Conservation (phyloP, 2,329 filamentous ascomycete genomes). For the Cytospora paraplurivora region DNA sequence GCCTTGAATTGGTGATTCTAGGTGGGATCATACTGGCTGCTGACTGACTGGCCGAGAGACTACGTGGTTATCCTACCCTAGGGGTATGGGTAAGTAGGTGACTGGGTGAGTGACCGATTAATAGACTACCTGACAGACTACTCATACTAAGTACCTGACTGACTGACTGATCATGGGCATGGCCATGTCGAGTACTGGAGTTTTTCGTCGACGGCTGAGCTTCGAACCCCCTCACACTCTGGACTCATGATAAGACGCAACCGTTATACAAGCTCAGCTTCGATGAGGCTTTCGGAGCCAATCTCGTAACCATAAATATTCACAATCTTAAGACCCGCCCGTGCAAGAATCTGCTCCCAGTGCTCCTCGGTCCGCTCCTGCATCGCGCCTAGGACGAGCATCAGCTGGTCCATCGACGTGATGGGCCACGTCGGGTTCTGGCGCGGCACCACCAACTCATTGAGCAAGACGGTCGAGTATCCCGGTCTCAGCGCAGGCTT, state of each 20-base stretch:
- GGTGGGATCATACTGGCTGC: too few species aligned
- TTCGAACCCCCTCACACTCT: too few species aligned
- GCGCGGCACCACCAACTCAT: constrained; percentile 42
- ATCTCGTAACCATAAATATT: constrained; percentile 34
- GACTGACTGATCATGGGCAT: too few species aligned
- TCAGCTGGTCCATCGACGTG: constrained; percentile 41
- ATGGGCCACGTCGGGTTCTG: constrained; percentile 39
- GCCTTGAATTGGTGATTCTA: too few species aligned
- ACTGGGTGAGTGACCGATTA: too few species aligned
- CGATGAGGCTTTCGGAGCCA: constrained; percentile 39
- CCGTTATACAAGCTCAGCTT: constrained; percentile 28
- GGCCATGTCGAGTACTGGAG: too few species aligned
- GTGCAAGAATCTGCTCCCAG: constrained; percentile 36
- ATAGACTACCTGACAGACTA: too few species aligned
- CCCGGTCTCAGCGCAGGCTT: constrained; percentile 36
- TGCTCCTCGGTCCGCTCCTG: constrained; percentile 37
- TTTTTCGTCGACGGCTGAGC: too few species aligned
- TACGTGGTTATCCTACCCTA: too few species aligned
- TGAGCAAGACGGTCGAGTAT: constrained; percentile 42
- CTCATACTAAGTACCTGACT: too few species aligned
- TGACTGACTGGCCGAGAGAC: too few species aligned
- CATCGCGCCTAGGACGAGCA: constrained; percentile 39
- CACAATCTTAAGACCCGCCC: constrained; percentile 35
- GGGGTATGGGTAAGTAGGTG: too few species aligned
- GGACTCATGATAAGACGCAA: constrained; percentile 11